Evolutionary conservation across 176 grass and related monocot species (phyloP), one percentile per base, ranked within the genome.

Genomic region (Oryza longistaminata): DNA sequence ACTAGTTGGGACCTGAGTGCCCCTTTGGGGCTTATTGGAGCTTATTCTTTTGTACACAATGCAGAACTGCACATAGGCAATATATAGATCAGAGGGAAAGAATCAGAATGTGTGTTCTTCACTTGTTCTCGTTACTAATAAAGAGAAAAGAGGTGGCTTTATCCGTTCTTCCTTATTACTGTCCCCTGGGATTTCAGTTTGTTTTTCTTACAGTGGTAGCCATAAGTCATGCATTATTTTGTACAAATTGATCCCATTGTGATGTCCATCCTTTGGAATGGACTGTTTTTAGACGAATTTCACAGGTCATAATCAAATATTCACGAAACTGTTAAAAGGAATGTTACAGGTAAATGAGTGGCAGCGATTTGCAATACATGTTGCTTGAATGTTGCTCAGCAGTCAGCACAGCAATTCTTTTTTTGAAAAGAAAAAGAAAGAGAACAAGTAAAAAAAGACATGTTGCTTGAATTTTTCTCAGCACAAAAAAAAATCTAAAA

Each of bases 91-190:
- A 48, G 66, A 80, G 75, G 81, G 31, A 68, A 78, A 15, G 7
- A 89, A 74, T 62, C 48, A 58, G 60, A 64, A 61, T 73, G 43
- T 73, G 29, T 77, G 44, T 24, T 66, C 50, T 39, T 68, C 15
- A 9, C 19, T 58, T 21, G 17, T 58, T n/a, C 6, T 58, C 21
- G 6, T 29, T 17, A 78, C 17, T 68, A 82, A 87, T 82, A 74
- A 87, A 74, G 58, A 21, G 68, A 45, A 74, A 87, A 74, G 58
- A 21, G 68, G 45, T 82, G 78, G 13, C 48, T 84, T 87, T 74
- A 10, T 45, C 66, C 48, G 12, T 66, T 34, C 33, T 66, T 34
- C 33, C 19, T 21, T 43, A 22, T 53, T 68, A 11, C 22, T 11
- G 11, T 16, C 22, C 21, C 46, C 0, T 12, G 9, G 17, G 0